Evolutionary conservation across 306 rosid genomes (phyloP).

Genomic region (Gillenia trifoliata): DNA sequence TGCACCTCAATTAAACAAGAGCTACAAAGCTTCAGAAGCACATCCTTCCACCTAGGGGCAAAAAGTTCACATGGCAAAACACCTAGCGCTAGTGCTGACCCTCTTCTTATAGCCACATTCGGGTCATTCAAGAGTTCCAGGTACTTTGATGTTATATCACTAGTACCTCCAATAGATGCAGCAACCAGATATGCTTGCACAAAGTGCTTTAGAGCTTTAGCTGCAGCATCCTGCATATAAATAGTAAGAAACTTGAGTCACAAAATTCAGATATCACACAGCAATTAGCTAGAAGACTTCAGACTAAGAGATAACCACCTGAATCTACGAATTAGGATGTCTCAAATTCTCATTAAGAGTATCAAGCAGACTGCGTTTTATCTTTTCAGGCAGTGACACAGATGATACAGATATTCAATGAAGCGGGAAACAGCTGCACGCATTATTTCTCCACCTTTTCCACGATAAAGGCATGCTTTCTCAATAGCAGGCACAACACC

Average conservation of each 20-base stretch:
- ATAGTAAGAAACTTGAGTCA: slow-evolving; percentile 17
- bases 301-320: slow-evolving; percentile 50
- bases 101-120: slow-evolving; percentile 88
- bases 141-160: slow-evolving; percentile 60
- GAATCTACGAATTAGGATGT: slow-evolving; percentile 96
- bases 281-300: slow-evolving; percentile 5
- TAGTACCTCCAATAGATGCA: slow-evolving; percentile 38
- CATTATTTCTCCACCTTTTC: slow-evolving; percentile 99
- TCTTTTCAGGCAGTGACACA: slow-evolving; percentile 61
- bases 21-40: slow-evolving; percentile 69
- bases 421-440: slow-evolving; percentile 89
- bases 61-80: slow-evolving; percentile 67
- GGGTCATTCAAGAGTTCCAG: slow-evolving; percentile 71
- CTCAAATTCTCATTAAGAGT: slow-evolving; percentile 83
- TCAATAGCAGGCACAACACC: slow-evolving; percentile 78
- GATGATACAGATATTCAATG: slow-evolving; percentile 65
- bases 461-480: slow-evolving; percentile 92
- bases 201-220: slow-evolving; percentile 70
- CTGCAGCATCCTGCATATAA: slow-evolving; percentile 69
- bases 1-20: slow-evolving; percentile 79
- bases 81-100: slow-evolving; percentile 83
- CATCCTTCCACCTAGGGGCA: slow-evolving; percentile 72
- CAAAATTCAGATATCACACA: slow-evolving; percentile 14
- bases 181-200: slow-evolving; percentile 50
- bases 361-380: slow-evolving; percentile 66